Evolutionary conservation across 768 basidiomycete genomes (phyloP), one percentile per base, ranked within the genome.

Genomic region (Calocera viscosa): DNA sequence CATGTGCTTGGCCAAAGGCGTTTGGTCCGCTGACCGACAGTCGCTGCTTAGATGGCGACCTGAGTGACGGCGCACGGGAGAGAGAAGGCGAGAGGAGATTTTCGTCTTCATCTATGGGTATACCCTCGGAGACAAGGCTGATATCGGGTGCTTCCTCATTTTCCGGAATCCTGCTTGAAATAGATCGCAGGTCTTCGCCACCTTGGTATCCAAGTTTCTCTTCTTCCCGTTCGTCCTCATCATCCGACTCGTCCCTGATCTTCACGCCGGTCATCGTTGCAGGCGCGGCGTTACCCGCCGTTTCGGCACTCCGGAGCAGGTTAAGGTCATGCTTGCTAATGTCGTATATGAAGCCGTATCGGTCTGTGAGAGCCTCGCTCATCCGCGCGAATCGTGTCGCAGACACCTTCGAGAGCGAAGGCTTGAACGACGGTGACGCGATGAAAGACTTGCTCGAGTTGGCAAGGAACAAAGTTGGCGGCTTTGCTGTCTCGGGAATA

Each of bases 331-430:
- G 91, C 71, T 85, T 82, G 1, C 86, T 84, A 0, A 92, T 82
- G 70, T 93, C 91, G 68, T 94, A 94, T 75, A 94, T 87, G 78
- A 94, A 94, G 0, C 93, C 93, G 72, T 87, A 94, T 3, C 91
- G 85, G 69, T 94, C 93, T 22, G 91, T 91, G 67, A 93, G 77
- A 64, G 66, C 34, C 43, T 38, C 24, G 63, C 43, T 16, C 19
- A 35, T 26, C 19, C 60, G 49, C 3, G 33, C 39, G 35, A 71
- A 71, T 24, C 67, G 63, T 7, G 68, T 66, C 19, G 67, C 67
- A 7, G 68, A 1, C 84, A 84, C 63, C 83, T 83, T 76, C 1
- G 86, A 84, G 39, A 89, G 85, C 1, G 83, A 81, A 69, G 91
- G 89, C 11, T 81, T 82, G 76, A 92, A 93, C 70, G 90, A 83